A percentile compares a stretch with the other conserved stretches of the same genome.
Evolutionary conservation across 495 filamentous ascomycete genomes (phyloP).

Genomic region (Evernia prunastri): DNA sequence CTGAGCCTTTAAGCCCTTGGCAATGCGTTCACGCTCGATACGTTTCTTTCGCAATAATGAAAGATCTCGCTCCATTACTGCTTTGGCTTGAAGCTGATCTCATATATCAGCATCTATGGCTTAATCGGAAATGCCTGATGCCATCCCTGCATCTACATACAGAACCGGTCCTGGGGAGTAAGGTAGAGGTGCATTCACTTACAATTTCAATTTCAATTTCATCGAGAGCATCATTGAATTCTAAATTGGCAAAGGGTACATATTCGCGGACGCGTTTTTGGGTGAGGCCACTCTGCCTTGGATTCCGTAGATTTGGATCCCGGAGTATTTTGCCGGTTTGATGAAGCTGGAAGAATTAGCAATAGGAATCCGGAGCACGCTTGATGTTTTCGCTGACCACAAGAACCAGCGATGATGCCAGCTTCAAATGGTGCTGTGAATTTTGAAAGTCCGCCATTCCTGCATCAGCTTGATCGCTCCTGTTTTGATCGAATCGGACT

Average conservation of each 20-base stretch:
- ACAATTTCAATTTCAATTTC: conserved; percentile 49
- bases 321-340: conserved; percentile 46
- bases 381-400: conserved; percentile 32
- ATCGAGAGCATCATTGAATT: conserved; percentile 46
- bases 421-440: conserved; percentile 39
- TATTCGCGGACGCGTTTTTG: conserved; percentile 38
- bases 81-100: conserved; percentile 26
- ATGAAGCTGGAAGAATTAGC: conserved; percentile 34
- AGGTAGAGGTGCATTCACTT: conserved; percentile 26
- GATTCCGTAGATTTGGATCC: conserved; percentile 19
- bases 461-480: background rate
- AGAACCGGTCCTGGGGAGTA: background rate
- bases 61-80: conserved; percentile 28
- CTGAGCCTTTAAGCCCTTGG: conserved; percentile 9
- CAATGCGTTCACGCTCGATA: conserved; percentile 23
- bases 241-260: conserved; percentile 40
- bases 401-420: conserved; percentile 41
- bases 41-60: conserved; percentile 21
- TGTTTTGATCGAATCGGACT: background rate
- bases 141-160: background rate
- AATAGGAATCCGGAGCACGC: too few species aligned
- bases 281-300: conserved; percentile 19
- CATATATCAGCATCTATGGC: conserved; percentile 5
- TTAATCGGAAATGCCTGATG: background rate
- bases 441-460: conserved; percentile 33